Evolutionary conservation across 2,329 filamentous ascomycete genomes (phyloP), one percentile per base, ranked within the genome.

Genomic region (Neonectria magnoliae): DNA sequence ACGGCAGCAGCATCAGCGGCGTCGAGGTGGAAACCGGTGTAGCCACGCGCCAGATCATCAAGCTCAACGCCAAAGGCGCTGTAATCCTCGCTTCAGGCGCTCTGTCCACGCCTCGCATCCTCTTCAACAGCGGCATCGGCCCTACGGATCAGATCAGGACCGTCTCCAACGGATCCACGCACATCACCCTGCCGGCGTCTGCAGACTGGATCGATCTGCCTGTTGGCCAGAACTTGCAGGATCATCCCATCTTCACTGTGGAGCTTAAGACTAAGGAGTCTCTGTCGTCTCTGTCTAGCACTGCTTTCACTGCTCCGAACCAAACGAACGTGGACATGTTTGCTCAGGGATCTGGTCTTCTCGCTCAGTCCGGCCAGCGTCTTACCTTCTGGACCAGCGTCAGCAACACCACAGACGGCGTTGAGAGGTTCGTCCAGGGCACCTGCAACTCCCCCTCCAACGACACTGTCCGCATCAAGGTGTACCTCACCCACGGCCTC

Each of bases 11-110:
- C 61, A 83, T 90, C 63, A 91, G 88, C 1, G 90, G 90, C 64
- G 83, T 92, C n/a, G 87, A 92, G 73, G 84, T 92, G n/a, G 85
- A 89, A 72, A 86, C 84, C 13, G 91, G 91, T 10, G 86, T 89
- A 56, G 60, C 64, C 18, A 69, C 71, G 1, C 69, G 71, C 3
- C 71, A 73, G 36, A 71, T 72, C 57, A 73, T 73, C 66, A 73
- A 73, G 27, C 56, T 73, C 27, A 73, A 71, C 57, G 13, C 64
- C n/a, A 66, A 67, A 2, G 71, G 71, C 14, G 69, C 63, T 1
- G 90, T 93, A 48, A 86, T 93, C 69, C 80, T 93, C 33, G 86
- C 91, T 18, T 87, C 89, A 1, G 91, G 91, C 52, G 81, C 90
- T 1, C 91, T 93, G 66, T 89, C 89, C n/a, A 89, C 89, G 2